Evolutionary conservation across 768 basidiomycete species (phyloP).

Genomic region (Nidularia pulvinata): DNA sequence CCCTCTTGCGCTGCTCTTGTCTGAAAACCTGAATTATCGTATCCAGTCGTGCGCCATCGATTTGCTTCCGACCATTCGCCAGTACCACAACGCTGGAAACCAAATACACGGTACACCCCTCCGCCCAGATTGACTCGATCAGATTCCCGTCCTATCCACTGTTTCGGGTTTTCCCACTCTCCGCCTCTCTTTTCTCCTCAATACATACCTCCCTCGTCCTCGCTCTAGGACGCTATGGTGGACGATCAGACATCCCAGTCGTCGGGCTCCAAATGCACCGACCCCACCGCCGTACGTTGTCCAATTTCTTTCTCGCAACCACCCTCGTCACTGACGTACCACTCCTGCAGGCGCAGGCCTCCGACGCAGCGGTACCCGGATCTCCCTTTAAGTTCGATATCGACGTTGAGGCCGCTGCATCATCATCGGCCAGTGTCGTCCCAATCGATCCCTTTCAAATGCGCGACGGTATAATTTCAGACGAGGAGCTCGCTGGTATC

Average conservation of each 20-base stretch:
- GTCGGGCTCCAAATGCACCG: slow-evolving; percentile 21
- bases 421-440: slow-evolving; percentile 19
- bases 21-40: not conserved
- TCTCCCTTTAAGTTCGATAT: slow-evolving; percentile 31
- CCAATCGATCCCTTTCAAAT: slow-evolving; percentile 68
- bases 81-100: slow-evolving; percentile 17
- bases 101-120: slow-evolving; percentile 24
- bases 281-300: slow-evolving; percentile 18
- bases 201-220: slow-evolving; percentile 20
- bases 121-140: slow-evolving; percentile 32
- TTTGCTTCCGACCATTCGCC: not conserved
- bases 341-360: slow-evolving; percentile 24
- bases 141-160: slow-evolving; percentile 31
- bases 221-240: slow-evolving; percentile 25
- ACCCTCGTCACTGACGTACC: slow-evolving; percentile 1
- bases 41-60: not conserved
- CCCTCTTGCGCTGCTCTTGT: not conserved
- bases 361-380: slow-evolving; percentile 55
- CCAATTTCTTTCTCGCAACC: slow-evolving; percentile 7
- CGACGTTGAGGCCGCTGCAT: slow-evolving; percentile 41
- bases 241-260: slow-evolving; percentile 24
- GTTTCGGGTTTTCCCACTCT: slow-evolving; percentile 36
- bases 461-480: slow-evolving; percentile 57
- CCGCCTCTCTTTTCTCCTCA: slow-evolving; percentile 15
- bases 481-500: slow-evolving; percentile 62